phyloP scores from a whole-genome alignment of 164 flowering plant genomes.

The Vitis rupestris region DNA sequence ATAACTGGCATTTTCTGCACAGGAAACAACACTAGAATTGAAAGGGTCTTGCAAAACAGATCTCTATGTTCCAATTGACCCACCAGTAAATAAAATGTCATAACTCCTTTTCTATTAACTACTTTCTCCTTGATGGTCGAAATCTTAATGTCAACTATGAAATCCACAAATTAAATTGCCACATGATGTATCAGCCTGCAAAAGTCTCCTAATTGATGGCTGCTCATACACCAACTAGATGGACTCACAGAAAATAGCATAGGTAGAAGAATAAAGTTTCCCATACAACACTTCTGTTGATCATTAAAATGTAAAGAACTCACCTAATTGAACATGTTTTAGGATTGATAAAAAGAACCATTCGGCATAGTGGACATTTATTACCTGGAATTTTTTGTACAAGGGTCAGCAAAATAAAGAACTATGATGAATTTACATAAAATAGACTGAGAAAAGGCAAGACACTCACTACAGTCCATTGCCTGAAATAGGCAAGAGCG shows the following conservation, averaged over 20 bases:
- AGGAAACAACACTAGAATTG: not conserved
- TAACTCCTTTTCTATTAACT: not conserved
- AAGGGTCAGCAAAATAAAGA: conserved; percentile 11
- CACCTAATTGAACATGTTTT: conserved; percentile 82
- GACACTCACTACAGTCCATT: conserved; percentile 77
- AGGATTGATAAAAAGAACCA: conserved; percentile 80
- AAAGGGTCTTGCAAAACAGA: not conserved
- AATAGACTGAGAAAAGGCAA: not conserved
- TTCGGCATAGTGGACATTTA: conserved; percentile 94
- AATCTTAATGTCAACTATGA: not conserved
- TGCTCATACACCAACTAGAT: not conserved
- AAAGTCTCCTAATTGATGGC: not conserved
- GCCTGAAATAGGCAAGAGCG: conserved; percentile 89
- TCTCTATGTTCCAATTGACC: not conserved
- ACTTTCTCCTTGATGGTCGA: not conserved
- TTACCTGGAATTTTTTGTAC: conserved; percentile 51
- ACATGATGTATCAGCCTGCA: no score
- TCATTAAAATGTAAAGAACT: conserved; percentile 12
- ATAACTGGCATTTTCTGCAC: not conserved
- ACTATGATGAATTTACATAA: not conserved
- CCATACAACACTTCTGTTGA: not conserved
- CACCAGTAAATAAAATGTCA: not conserved
- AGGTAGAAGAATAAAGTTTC: not conserved
- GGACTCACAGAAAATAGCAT: conserved; percentile 1
- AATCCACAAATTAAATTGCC: not conserved